Base-by-base conservation (phyloP, 345 rosid species). In the Gossypium raimondii region DNA sequence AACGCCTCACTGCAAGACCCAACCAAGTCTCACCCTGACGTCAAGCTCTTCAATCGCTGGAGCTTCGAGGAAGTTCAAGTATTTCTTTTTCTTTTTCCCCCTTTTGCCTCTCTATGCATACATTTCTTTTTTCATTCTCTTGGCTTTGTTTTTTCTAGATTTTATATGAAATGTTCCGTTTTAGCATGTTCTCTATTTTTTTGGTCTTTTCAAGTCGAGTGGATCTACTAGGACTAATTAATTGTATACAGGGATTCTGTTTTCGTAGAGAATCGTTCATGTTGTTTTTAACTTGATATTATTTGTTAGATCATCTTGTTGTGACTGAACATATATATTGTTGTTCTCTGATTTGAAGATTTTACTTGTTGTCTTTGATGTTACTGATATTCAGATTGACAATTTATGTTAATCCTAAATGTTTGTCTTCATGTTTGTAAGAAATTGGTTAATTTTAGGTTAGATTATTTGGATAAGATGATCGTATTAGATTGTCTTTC, bases 11-110 rank as follows among this genome's bases (percentile, higher is more conserved):
- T 9, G 41, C 73, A 20, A 9, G 83, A 73, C 17, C 67, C 74
- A 5, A 14, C 65, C 45, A 78, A 82, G 73, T 48, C 78, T 62
- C 78, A 70, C 62, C 60, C 53, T 17, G 91, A 87, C n/a, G 90
- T 90, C 69, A 94, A 92, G 87, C 93, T 94, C 75, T 94, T 92
- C 86, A 87, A 88, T 67, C 92, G 91, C 41, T 94, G 98, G 98
- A 76, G 86, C 56, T 94, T 88, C 70, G 98, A 94, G 29, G 97
- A 90, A 56, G 85, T 90, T 72, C 67, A 85, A 87, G 98, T 94
- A 52, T 24, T 20, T 57, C 13, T n/a, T 56, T 18, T 56, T 25
- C 25, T 47, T 47, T 13, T 52, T 66, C 22, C 2, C 7, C 47
- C 47, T 9, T 38, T 34, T 48, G 24, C 61, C 53, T 22, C 43